Base-by-base conservation (phyloP, 139 green algal genomes). In the Coelastrella sp. region DNA sequence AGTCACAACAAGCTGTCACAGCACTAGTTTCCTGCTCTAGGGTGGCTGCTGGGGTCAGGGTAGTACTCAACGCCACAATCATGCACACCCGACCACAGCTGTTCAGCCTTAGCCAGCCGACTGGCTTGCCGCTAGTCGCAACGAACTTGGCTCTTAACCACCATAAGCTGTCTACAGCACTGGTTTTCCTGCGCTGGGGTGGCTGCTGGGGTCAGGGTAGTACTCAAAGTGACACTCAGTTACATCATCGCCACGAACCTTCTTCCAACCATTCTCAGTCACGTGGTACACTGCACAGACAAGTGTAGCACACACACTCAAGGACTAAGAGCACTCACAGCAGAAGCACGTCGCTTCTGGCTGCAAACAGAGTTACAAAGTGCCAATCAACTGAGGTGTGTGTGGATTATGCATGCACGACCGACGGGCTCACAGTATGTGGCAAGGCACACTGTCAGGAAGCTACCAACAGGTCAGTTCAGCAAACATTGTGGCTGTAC, bases 11-110 rank as follows among this genome's bases (percentile, higher is more conserved):
- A 19, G 61, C 61, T 76, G 66, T 19, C 80, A 94, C 0, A 95
- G 11, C 64, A 95, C 91, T 14, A 64, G 56, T 54, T 89, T 92
- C 92, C 93, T 19, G 89, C 90, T 20, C 92, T 92, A 1, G 94
- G 91, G 90, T 97, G 95, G 60, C 59, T 19, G 59, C 80, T 77
- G 0, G 93, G 90, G 81, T 94, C 89, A 11, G 97, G 96, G 91
- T 99, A 98, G 94, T 98, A 99, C 86, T 98, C 85, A 93, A 96
- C 99, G 95, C 99, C 97, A 90, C 99, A 94, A 88, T 99, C 97
- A 0, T 94, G 95, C 23, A 99, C 97, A 89, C 99, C 98, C 32
- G 32, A 47, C 32, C 32, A 47, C 32, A 47, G 32, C 32, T 47
- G 32, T 47, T 47, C 32, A 47, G 32, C 32, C 32, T 47, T 47